A percentile compares a stretch with the other conserved stretches of the same genome.
These are phyloP conservation scores for Wallemia mellicola DNA, from an alignment of 1,284 basidiomycete species.

Conservation along the genomic window DNA sequence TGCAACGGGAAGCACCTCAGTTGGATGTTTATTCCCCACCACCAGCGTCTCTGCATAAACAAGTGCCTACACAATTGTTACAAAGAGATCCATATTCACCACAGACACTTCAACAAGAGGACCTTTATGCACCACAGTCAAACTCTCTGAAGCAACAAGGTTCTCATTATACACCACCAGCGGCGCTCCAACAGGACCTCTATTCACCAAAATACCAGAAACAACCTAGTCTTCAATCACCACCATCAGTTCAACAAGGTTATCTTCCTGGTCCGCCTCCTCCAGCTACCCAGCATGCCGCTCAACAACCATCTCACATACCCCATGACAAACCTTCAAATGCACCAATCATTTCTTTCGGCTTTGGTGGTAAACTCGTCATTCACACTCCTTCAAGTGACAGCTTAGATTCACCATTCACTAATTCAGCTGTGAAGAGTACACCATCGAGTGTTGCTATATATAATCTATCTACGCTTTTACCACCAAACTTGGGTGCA, in stretches of 20 bases:
- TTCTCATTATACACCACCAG: too few species aligned
- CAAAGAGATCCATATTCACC: too few species aligned
- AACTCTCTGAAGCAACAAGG: too few species aligned
- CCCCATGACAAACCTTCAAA: slow-evolving; percentile 8
- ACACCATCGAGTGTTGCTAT: background rate
- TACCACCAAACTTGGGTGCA: slow-evolving; percentile 21
- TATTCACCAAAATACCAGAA: too few species aligned
- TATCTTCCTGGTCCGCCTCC: too few species aligned
- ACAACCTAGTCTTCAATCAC: background rate
- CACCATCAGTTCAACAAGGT: background rate
- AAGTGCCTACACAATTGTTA: too few species aligned
- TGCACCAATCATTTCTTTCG: slow-evolving; percentile 55
- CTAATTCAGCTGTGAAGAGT: background rate
- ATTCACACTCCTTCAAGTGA: slow-evolving; percentile 36
- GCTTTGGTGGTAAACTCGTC: slow-evolving; percentile 59
- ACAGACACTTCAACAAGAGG: too few species aligned
- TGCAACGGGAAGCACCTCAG: too few species aligned
- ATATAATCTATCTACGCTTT: background rate
- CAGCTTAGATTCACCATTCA: background rate
- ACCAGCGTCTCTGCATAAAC: too few species aligned
- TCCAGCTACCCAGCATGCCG: background rate
- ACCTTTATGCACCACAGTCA: too few species aligned
- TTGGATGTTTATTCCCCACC: too few species aligned
- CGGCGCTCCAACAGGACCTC: too few species aligned
- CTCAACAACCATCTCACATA: background rate